Conservation (phyloP, 2,329 filamentous ascomycete genomes). For the Microcera coccophila region DNA sequence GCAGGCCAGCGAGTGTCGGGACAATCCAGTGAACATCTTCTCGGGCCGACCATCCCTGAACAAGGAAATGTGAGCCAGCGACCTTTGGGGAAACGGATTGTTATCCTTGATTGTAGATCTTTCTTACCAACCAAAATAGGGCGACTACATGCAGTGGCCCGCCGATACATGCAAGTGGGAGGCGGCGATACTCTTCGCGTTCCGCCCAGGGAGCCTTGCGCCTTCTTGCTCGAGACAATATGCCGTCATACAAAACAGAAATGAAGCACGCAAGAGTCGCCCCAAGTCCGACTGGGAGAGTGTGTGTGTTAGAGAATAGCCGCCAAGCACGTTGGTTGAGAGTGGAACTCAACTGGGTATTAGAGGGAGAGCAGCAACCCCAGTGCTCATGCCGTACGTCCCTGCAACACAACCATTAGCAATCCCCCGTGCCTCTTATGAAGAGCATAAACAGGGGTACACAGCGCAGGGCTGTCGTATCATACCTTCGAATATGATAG, state of each 20-base stretch:
- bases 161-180: constrained; percentile 51
- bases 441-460: neutral
- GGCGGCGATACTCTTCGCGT: constrained; percentile 32
- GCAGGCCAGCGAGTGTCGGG: constrained; percentile 40
- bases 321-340: constrained; percentile 24
- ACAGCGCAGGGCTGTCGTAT: neutral
- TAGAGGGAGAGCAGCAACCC: constrained; percentile 45
- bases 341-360: constrained; percentile 38
- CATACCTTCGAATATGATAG: constrained; percentile 43
- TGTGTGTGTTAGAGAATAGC: constrained; percentile 5
- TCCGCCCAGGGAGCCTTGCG: constrained; percentile 30
- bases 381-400: constrained; percentile 43
- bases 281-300: constrained; percentile 24
- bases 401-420: constrained; percentile 14
- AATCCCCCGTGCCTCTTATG: too few species aligned
- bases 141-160: constrained; percentile 52
- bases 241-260: constrained; percentile 27
- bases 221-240: constrained; percentile 22
- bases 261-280: constrained; percentile 19
- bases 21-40: constrained; percentile 29
- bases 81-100: constrained; percentile 46
- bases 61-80: constrained; percentile 41
- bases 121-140: too few species aligned
- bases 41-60: constrained; percentile 58
- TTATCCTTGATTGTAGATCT: neutral